phyloP scores from a whole-genome alignment of 345 rosid species.

The Populus pruinosa region DNA sequence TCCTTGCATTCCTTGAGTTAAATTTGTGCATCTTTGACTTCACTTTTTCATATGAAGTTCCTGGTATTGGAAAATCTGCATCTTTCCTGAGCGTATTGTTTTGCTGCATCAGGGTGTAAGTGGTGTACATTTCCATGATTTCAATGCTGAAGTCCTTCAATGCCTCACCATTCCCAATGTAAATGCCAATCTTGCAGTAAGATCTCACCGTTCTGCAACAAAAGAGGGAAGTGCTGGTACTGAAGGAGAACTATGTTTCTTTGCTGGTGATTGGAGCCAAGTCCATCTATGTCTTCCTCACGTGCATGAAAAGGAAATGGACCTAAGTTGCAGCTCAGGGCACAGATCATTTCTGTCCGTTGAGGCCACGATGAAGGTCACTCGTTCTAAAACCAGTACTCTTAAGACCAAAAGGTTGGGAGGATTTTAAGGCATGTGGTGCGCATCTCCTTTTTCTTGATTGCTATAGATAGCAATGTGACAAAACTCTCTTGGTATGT shows the following conservation, averaged over 20 bases:
- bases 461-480: too few relatives aligned
- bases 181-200: conserved; percentile 45
- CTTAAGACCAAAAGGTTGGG: too few relatives aligned
- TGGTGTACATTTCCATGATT: conserved; percentile 78
- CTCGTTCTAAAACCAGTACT: too few relatives aligned
- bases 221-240: conserved; percentile 15
- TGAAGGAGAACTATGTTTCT: conserved; percentile 45
- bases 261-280: conserved; percentile 92
- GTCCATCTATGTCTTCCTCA: conserved; percentile 61
- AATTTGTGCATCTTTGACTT: conserved; percentile 10
- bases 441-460: too few relatives aligned
- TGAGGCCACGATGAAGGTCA: too few relatives aligned
- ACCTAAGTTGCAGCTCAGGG: conserved; percentile 19
- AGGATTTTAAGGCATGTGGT: too few relatives aligned
- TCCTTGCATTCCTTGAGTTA: conserved; percentile 79
- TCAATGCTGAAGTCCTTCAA: conserved; percentile 80
- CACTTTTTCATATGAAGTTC: background rate
- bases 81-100: conserved; percentile 18
- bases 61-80: conserved; percentile 3
- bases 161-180: conserved; percentile 82
- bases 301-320: conserved; percentile 31
- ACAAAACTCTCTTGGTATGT: too few relatives aligned
- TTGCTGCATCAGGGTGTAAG: conserved; percentile 55
- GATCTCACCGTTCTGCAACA: conserved; percentile 12
- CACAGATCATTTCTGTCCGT: background rate